Conservation (phyloP, 768 basidiomycete genomes). For the Boletales sp. region DNA sequence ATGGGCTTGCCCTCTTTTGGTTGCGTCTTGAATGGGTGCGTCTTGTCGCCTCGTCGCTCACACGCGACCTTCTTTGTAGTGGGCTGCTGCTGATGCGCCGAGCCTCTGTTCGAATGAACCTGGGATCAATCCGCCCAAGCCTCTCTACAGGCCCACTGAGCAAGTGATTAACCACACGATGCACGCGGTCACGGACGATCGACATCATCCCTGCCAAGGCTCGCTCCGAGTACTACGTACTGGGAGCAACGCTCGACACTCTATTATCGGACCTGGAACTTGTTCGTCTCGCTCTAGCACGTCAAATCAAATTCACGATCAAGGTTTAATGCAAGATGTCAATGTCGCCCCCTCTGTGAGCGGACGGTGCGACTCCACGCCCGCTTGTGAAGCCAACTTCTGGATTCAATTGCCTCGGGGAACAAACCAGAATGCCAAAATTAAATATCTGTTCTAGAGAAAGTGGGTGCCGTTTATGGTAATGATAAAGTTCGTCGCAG, state of each 20-base stretch:
- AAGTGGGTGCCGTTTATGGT: background rate
- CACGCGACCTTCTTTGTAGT: constrained; percentile 13
- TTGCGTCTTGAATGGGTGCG: background rate
- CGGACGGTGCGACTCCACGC: background rate
- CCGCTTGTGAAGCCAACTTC: background rate
- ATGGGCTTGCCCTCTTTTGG: too few relatives aligned
- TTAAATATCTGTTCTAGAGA: background rate
- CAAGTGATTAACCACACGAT: constrained; percentile 26
- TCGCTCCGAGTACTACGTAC: background rate
- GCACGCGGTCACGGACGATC: constrained; percentile 13
- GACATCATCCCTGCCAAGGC: constrained; percentile 6
- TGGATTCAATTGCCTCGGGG: background rate
- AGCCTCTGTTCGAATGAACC: constrained; percentile 11
- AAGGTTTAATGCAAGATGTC: background rate
- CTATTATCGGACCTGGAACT: constrained; percentile 6
- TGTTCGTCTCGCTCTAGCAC: background rate
- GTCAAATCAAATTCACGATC: background rate
- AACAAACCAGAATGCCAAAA: background rate
- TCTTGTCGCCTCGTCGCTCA: constrained; percentile 23
- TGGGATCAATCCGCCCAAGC: constrained; percentile 12
- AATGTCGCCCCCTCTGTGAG: background rate
- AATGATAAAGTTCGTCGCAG: too few relatives aligned
- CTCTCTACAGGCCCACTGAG: background rate
- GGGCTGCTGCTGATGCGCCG: constrained; percentile 8
- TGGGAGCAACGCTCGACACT: constrained; percentile 1